These are phyloP conservation scores for Phialophora chinensis DNA, from an alignment of 2,329 filamentous ascomycete species.

Conservation along the genomic window DNA sequence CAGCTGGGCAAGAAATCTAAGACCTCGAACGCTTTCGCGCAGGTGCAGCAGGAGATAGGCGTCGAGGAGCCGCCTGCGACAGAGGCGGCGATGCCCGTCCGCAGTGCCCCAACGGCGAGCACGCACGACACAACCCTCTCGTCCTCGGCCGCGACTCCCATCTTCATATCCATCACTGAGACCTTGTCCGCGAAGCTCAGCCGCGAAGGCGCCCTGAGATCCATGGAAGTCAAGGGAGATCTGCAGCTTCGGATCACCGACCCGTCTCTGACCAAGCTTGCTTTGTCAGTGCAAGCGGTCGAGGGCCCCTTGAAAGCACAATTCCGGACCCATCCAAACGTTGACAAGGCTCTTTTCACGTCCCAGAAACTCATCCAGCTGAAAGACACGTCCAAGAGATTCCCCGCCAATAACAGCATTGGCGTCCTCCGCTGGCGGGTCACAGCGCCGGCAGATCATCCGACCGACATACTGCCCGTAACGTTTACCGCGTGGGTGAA, in stretches of 20 bases:
- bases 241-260: conserved; percentile 90
- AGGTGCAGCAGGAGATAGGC: conserved; percentile 90
- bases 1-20: conserved; percentile 99
- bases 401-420: conserved; percentile 92
- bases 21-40: conserved; percentile 95
- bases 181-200: conserved; percentile 88
- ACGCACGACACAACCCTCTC: conserved; percentile 59
- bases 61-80: conserved; percentile 60
- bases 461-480: conserved; percentile 81
- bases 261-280: conserved; percentile 86
- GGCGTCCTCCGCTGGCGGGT: conserved; percentile 93
- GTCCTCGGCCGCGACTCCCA: conserved; percentile 78
- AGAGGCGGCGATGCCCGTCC: conserved; percentile 57
- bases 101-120: conserved; percentile 49
- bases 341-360: conserved; percentile 87
- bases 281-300: conserved; percentile 77
- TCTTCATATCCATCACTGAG: conserved; percentile 88
- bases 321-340: conserved; percentile 95
- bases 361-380: conserved; percentile 84
- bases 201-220: conserved; percentile 83
- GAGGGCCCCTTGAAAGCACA: conserved; percentile 70
- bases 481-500: conserved; percentile 99
- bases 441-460: conserved; percentile 74
- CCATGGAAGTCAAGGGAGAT: conserved; percentile 88
- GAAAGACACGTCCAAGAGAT: conserved; percentile 83